Percentiles rank a stretch among this genome's conserved stretches.
Conservation (phyloP, 345 rosid species). For the Eutrema yunnanense region DNA sequence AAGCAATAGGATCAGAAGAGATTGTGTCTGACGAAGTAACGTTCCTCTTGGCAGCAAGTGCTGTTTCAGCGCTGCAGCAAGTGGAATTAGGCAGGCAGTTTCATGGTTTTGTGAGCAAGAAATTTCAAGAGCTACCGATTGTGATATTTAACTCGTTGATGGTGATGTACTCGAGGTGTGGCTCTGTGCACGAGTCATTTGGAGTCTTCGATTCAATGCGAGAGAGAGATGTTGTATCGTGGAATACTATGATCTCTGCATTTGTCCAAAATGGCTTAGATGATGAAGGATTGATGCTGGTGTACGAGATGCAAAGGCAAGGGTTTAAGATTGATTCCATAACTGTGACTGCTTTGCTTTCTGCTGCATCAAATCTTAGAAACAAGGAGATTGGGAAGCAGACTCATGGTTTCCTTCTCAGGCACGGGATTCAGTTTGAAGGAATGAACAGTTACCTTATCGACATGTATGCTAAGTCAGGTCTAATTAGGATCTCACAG, state of each 20-base stretch:
- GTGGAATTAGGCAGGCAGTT: conserved; percentile 51
- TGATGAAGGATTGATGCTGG: conserved; percentile 83
- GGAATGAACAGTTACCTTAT: conserved; percentile 81
- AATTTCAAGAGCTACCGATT: conserved; percentile 36
- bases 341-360: conserved; percentile 70
- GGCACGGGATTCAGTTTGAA: conserved; percentile 54
- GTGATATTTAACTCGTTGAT: conserved; percentile 55
- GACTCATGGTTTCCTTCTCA: conserved; percentile 72
- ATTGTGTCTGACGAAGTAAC: conserved; percentile 60
- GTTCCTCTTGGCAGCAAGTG: conserved; percentile 50
- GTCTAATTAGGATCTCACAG: conserved; percentile 48
- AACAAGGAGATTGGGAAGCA: conserved; percentile 63
- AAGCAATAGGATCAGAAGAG: conserved; percentile 42
- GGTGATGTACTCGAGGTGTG: conserved; percentile 81
- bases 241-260: conserved; percentile 86
- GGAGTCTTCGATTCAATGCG: conserved; percentile 58
- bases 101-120: conserved; percentile 68
- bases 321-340: conserved; percentile 55
- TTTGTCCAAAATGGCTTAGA: conserved; percentile 76
- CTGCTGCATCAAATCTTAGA: conserved; percentile 83
- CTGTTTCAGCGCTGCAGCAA: conserved; percentile 68
- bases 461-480: conserved; percentile 85
- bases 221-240: conserved; percentile 69
- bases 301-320: conserved; percentile 82
- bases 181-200: conserved; percentile 53